phyloP scores from a whole-genome alignment of 768 basidiomycete genomes.

The Terana coerulea region DNA sequence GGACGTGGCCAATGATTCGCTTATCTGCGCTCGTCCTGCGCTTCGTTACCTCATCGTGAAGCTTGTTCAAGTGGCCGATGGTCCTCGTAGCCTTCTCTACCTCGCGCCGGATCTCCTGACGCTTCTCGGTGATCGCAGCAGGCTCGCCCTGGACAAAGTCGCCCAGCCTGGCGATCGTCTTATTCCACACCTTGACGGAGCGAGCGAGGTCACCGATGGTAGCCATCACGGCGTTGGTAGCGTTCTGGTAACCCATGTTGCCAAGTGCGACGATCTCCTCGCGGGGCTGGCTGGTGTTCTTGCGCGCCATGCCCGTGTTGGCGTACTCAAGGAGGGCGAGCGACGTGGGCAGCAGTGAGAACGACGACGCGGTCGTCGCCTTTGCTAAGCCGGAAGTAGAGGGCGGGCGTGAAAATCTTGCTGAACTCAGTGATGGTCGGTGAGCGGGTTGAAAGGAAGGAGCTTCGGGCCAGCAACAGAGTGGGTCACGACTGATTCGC shows the following conservation, averaged over 20 bases:
- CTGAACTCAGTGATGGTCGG: conserved; percentile 25
- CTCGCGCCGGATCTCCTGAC: conserved; percentile 19
- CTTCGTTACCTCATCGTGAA: conserved; percentile 29
- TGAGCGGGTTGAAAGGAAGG: conserved; percentile 22
- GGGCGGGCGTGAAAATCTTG: conserved; percentile 32
- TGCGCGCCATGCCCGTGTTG: conserved; percentile 19
- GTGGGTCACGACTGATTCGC: conserved; percentile 28
- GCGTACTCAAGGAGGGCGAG: conserved; percentile 26
- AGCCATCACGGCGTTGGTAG: conserved; percentile 26
- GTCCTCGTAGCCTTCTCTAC: conserved; percentile 20
- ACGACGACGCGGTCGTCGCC: conserved; percentile 22
- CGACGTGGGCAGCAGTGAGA: conserved; percentile 33
- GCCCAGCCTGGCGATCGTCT: conserved; percentile 18
- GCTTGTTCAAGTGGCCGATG: conserved; percentile 21
- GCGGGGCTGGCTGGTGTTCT: conserved; percentile 21
- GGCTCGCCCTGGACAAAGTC: conserved; percentile 17
- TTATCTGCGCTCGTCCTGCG: conserved; percentile 14
- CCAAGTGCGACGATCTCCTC: conserved; percentile 34
- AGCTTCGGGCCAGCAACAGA: conserved; percentile 27
- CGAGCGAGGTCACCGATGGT: conserved; percentile 16
- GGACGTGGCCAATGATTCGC: conserved; percentile 33
- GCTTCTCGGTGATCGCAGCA: conserved; percentile 13
- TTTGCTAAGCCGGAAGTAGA: conserved; percentile 29
- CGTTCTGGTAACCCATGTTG: conserved; percentile 20
- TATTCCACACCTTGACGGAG: conserved; percentile 23